Percentiles rank a stretch among this genome's conserved stretches.
Evolutionary conservation across 148 eudicot species (phyloP).

Genomic region (Rhododendron williamsianum): DNA sequence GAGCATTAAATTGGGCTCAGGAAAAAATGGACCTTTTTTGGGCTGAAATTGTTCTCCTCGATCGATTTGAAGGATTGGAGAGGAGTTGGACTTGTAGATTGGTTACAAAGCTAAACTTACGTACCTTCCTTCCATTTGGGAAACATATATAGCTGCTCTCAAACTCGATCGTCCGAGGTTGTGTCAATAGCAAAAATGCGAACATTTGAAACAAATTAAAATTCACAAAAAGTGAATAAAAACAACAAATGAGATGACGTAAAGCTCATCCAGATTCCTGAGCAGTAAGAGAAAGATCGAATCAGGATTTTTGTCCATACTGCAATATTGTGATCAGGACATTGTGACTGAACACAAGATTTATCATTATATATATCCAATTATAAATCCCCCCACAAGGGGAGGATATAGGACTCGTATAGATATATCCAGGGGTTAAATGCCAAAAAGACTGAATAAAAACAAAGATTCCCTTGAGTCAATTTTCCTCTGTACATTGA

Average conservation of each 20-base stretch:
- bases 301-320: background rate
- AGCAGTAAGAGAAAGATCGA: background rate
- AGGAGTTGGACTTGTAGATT: too few relatives aligned
- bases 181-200: background rate
- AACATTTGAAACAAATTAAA: too few relatives aligned
- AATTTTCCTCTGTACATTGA: background rate
- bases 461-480: slow-evolving; percentile 3
- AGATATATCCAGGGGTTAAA: background rate
- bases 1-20: too few relatives aligned
- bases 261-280: background rate
- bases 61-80: too few relatives aligned
- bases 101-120: background rate
- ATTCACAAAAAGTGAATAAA: background rate
- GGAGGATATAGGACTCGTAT: background rate
- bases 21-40: too few relatives aligned
- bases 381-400: background rate
- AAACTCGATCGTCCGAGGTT: background rate
- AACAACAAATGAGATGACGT: background rate
- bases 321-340: background rate
- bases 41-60: too few relatives aligned
- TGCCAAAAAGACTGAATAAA: slow-evolving; percentile 3
- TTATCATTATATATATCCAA: background rate
- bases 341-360: background rate
- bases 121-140: background rate
- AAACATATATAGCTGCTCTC: background rate